Evolutionary conservation across 2,329 filamentous ascomycete genomes (phyloP).

Genomic region (Colletotrichum tanaceti): DNA sequence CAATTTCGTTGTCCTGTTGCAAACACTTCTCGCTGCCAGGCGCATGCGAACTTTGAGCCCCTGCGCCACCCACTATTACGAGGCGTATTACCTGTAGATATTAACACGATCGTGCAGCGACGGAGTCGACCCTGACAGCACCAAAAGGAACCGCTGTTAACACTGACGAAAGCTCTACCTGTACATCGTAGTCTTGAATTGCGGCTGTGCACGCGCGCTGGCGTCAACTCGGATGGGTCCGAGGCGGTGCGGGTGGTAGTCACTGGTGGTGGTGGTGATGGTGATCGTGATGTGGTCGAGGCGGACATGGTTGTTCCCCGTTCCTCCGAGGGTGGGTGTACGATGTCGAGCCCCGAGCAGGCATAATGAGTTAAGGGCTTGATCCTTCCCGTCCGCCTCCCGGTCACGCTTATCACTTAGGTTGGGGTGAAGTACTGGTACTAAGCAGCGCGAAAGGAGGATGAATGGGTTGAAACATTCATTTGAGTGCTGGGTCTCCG

Average conservation of each 20-base stretch:
- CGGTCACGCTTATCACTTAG: neutral
- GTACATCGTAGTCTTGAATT: conserved; percentile 7
- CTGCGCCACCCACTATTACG: conserved; percentile 25
- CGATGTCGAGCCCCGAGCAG: neutral
- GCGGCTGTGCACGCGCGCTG: conserved; percentile 25
- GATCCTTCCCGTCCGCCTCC: conserved; percentile 6
- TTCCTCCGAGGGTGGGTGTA: conserved; percentile 3
- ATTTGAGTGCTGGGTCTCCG: too few relatives aligned
- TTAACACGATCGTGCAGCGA: conserved; percentile 6
- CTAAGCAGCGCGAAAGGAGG: neutral
- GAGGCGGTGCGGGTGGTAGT: conserved; percentile 3
- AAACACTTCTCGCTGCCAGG: neutral
- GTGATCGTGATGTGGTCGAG: neutral
- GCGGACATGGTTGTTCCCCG: conserved; percentile 38
- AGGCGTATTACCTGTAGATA: conserved; percentile 3
- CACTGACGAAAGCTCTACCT: conserved; percentile 11
- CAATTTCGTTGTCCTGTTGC: neutral
- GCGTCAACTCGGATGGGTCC: conserved; percentile 12
- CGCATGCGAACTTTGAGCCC: neutral
- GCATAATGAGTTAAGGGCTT: conserved; percentile 1
- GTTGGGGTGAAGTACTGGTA: neutral
- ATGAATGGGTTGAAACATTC: neutral
- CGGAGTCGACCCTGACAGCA: conserved; percentile 3
- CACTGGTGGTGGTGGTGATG: neutral
- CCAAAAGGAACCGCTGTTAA: neutral